Evolutionary conservation across 148 eudicot species (phyloP).

Genomic region (Gaultheria prostrata): DNA sequence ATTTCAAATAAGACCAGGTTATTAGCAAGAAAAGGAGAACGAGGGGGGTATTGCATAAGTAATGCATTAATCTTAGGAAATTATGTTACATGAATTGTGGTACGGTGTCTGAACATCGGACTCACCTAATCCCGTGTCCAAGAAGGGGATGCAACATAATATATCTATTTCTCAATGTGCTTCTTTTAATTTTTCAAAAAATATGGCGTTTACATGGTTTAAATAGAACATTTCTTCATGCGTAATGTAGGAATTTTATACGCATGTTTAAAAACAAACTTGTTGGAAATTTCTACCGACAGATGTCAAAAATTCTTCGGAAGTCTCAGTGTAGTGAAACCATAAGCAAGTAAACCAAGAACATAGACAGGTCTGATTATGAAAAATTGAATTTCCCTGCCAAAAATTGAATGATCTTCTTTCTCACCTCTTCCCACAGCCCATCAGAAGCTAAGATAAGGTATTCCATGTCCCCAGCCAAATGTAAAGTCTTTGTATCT

Average conservation of each 20-base stretch:
- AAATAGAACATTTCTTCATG: not conserved
- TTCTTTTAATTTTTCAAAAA: not conserved
- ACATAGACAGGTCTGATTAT: not conserved
- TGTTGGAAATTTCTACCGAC: not conserved
- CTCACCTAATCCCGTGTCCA: not conserved
- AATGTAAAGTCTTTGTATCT: slow-evolving; percentile 45
- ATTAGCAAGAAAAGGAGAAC: not conserved
- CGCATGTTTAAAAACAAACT: not conserved
- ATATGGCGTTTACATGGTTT: not conserved
- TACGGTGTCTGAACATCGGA: not conserved
- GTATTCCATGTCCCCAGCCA: slow-evolving; percentile 70
- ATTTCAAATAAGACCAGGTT: not conserved
- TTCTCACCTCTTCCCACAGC: slow-evolving; percentile 80
- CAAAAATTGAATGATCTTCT: not conserved
- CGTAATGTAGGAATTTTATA: not conserved
- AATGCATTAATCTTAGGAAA: not conserved
- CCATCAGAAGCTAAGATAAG: slow-evolving; percentile 92
- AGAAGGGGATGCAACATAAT: not conserved
- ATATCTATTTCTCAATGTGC: not conserved
- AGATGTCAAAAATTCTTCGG: not conserved
- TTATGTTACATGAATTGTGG: not conserved
- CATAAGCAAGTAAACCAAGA: not conserved
- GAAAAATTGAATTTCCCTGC: not conserved
- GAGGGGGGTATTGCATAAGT: not conserved
- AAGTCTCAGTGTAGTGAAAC: not conserved